Evolutionary conservation across 371 early-diverging fungal species (phyloP).

Genomic region (Rhizopus sp.): DNA sequence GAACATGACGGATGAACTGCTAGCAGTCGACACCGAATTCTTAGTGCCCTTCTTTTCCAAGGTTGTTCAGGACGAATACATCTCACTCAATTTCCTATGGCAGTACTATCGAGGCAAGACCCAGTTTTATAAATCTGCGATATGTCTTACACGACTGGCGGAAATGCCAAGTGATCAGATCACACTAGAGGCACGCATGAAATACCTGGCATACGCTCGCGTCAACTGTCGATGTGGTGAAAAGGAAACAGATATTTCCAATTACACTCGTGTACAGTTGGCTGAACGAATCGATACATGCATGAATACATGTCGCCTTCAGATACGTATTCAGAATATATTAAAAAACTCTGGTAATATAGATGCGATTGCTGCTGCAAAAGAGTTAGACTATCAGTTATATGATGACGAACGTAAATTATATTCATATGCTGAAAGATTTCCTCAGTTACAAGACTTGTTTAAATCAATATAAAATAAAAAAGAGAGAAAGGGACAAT

Average conservation of each 20-base stretch:
- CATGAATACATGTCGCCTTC: background rate
- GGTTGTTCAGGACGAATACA: constrained; percentile 51
- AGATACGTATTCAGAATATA: constrained; percentile 1
- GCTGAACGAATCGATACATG: background rate
- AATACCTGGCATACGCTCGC: constrained; percentile 72
- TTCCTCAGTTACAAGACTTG: background rate
- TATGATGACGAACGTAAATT: background rate
- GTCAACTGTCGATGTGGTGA: constrained; percentile 68
- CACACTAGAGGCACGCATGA: constrained; percentile 55
- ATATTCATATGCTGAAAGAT: background rate
- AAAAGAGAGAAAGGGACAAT: background rate
- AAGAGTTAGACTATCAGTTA: background rate
- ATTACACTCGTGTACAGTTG: background rate
- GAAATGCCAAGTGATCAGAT: constrained; percentile 31
- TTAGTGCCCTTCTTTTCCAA: constrained; percentile 71
- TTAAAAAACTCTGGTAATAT: background rate
- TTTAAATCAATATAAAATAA: background rate
- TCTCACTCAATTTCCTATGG: constrained; percentile 69
- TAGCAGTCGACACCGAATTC: constrained; percentile 48
- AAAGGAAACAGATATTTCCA: constrained; percentile 2
- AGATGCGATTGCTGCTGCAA: constrained; percentile 1
- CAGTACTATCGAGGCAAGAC: constrained; percentile 67
- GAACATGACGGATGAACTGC: constrained; percentile 30
- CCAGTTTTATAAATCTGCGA: constrained; percentile 68
- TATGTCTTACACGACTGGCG: constrained; percentile 66